These are phyloP conservation scores for Beauveria sp. DNA, from an alignment of 2,329 filamentous ascomycete genomes.

Conservation along the genomic window DNA sequence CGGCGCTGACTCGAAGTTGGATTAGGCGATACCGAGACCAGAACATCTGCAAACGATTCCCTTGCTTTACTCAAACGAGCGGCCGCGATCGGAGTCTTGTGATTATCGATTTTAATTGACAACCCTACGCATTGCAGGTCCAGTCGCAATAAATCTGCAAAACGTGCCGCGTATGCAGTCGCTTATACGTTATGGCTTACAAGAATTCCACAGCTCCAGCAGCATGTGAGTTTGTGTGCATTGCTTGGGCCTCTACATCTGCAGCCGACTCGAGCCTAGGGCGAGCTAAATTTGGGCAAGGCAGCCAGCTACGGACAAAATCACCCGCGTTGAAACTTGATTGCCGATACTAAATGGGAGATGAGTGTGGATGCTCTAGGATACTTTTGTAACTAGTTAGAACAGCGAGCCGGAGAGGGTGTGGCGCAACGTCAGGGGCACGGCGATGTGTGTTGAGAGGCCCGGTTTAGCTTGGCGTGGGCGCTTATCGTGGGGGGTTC, in stretches of 20 bases:
- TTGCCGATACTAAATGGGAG: conserved; percentile 1
- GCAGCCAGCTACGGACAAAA: neutral
- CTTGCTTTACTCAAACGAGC: neutral
- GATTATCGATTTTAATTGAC: no score
- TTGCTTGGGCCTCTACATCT: neutral
- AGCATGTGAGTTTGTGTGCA: neutral
- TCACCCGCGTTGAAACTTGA: neutral
- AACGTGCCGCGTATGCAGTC: neutral
- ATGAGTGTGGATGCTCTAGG: neutral
- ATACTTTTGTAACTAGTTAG: neutral
- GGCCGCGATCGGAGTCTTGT: neutral
- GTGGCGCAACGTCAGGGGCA: neutral
- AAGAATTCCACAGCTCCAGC: neutral
- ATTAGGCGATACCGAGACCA: no score
- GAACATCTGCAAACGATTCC: no score
- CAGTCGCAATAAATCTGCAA: no score
- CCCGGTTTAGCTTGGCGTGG: neutral
- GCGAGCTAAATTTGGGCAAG: neutral
- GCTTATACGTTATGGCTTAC: neutral
- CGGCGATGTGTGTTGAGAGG: neutral
- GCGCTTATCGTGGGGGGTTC: conserved; percentile 7
- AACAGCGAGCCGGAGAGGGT: neutral
- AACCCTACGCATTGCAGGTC: no score
- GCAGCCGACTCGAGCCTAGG: neutral
- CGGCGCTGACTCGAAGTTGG: no score